phyloP scores from a whole-genome alignment of 768 basidiomycete genomes.

The Lactifluus pinguis region DNA sequence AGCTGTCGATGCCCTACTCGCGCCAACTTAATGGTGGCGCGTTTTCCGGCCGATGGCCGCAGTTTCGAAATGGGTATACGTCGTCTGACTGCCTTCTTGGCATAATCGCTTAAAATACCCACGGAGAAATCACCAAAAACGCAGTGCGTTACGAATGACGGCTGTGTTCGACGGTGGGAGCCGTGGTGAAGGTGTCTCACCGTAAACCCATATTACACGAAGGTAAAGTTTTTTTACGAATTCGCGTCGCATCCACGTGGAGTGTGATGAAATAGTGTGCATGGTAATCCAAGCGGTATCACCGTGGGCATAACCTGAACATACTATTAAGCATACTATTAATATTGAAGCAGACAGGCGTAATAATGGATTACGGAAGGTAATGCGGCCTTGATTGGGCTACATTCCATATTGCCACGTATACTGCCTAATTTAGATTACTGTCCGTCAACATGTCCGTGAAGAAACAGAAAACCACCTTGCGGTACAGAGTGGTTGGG shows the following conservation, averaged over 20 bases:
- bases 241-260: too few species aligned
- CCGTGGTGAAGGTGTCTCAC: too few species aligned
- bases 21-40: neutral
- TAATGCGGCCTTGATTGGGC: too few species aligned
- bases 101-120: slow-evolving; percentile 30
- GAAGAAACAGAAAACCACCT: neutral
- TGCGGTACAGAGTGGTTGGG: neutral
- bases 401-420: too few species aligned
- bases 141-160: slow-evolving; percentile 5
- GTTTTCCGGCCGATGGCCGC: neutral
- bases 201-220: too few species aligned
- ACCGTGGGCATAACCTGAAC: too few species aligned
- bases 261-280: too few species aligned
- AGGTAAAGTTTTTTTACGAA: too few species aligned
- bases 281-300: too few species aligned
- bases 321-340: too few species aligned
- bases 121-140: slow-evolving; percentile 41
- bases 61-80: neutral
- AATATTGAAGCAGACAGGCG: too few species aligned
- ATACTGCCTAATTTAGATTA: neutral
- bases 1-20: neutral
- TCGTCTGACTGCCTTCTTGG: slow-evolving; percentile 31
- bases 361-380: too few species aligned
- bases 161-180: neutral
- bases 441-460: neutral